Evolutionary conservation across 345 rosid species (phyloP).

Genomic region (Capsella bursapastoris): DNA sequence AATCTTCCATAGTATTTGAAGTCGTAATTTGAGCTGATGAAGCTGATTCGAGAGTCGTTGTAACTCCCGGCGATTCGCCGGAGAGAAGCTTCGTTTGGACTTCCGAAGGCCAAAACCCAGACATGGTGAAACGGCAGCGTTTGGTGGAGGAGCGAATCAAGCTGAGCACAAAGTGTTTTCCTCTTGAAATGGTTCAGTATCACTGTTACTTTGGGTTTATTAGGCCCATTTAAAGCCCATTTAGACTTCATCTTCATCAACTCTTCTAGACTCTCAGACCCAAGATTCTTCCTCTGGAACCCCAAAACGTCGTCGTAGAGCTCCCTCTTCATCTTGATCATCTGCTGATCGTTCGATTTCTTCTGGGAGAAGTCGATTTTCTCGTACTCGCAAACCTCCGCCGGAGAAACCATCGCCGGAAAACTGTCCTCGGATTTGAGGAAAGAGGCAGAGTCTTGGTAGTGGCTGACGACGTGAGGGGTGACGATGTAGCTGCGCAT

Average conservation of each 20-base stretch:
- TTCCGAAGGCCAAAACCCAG: constrained; percentile 94
- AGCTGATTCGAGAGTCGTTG: constrained; percentile 89
- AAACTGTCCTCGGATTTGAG: constrained; percentile 29
- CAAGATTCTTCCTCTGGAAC: constrained; percentile 65
- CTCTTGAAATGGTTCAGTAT: constrained; percentile 96
- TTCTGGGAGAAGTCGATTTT: constrained; percentile 89
- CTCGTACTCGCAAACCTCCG: constrained; percentile 81
- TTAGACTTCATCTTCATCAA: constrained; percentile 81
- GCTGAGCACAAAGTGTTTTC: constrained; percentile 90
- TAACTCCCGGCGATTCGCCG: constrained; percentile 77
- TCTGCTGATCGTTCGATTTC: constrained; percentile 72
- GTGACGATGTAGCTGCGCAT: constrained; percentile 72
- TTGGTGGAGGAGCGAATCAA: constrained; percentile 85
- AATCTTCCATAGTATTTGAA: constrained; percentile 98
- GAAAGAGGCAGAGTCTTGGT: constrained; percentile 63
- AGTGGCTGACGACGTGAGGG: constrained; percentile 63
- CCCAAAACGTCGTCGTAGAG: constrained; percentile 63
- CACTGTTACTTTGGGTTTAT: constrained; percentile 75
- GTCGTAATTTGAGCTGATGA: constrained; percentile 88
- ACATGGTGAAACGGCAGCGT: constrained; percentile 90
- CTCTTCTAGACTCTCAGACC: constrained; percentile 71
- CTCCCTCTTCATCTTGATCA: constrained; percentile 84
- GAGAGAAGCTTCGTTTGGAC: constrained; percentile 75
- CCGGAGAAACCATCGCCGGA: constrained; percentile 44
- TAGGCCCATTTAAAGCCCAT: constrained; percentile 76